Evolutionary conservation across 768 basidiomycete genomes (phyloP).

Genomic region (Leccinum boreale): DNA sequence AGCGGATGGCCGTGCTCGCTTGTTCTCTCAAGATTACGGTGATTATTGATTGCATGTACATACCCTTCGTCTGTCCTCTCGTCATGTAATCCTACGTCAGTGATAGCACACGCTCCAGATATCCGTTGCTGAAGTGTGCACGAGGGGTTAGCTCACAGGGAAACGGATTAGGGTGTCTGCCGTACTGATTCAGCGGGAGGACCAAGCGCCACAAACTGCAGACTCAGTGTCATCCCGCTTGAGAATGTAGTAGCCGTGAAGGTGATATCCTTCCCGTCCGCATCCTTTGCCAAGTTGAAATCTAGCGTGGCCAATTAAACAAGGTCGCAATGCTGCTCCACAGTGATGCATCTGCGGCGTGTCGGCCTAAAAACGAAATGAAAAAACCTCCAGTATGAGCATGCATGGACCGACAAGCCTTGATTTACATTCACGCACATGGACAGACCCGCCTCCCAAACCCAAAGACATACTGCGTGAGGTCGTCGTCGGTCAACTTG

Average conservation of each 20-base stretch:
- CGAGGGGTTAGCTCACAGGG: too few relatives aligned
- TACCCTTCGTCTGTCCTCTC: too few relatives aligned
- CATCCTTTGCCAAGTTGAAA: neutral
- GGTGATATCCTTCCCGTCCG: neutral
- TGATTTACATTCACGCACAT: neutral
- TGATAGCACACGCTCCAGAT: too few relatives aligned
- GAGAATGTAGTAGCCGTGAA: neutral
- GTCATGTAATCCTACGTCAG: too few relatives aligned
- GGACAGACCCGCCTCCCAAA: neutral
- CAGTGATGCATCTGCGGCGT: neutral
- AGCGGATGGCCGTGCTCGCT: too few relatives aligned
- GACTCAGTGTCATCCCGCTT: neutral
- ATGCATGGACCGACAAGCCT: too few relatives aligned
- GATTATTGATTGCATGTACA: too few relatives aligned
- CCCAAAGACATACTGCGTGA: conserved; percentile 6
- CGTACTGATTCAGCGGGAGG: neutral
- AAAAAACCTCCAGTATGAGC: neutral
- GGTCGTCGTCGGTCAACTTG: conserved; percentile 3
- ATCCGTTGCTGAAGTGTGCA: too few relatives aligned
- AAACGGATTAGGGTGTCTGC: too few relatives aligned
- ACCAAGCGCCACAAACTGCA: neutral
- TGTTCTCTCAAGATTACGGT: too few relatives aligned
- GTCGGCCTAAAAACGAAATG: neutral
- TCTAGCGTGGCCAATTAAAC: neutral
- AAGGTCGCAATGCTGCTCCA: neutral